Conservation (phyloP, 305 asterid genomes). For the Solanum hybrid region DNA sequence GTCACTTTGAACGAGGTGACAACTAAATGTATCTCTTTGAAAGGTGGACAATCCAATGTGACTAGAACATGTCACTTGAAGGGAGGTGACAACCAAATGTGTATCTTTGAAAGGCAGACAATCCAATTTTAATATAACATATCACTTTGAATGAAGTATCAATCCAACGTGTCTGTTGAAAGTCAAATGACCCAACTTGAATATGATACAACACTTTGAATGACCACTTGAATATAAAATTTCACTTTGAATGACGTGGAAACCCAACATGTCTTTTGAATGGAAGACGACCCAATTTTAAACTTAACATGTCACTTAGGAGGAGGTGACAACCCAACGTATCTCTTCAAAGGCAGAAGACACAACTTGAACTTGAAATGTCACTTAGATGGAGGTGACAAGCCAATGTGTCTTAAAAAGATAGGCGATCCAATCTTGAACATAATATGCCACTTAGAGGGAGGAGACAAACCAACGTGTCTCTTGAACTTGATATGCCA, state of each 20-base stretch:
- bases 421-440: neutral
- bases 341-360: neutral
- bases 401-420: neutral
- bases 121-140: neutral
- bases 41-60: neutral
- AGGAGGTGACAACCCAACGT: neutral
- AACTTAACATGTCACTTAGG: neutral
- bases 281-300: neutral
- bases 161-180: neutral
- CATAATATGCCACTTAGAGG: neutral
- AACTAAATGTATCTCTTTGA: neutral
- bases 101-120: neutral
- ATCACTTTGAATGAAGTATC: neutral
- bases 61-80: neutral
- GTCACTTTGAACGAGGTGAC: neutral
- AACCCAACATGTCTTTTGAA: neutral
- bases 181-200: neutral
- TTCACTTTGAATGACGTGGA: neutral
- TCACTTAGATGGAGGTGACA: neutral
- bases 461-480: neutral
- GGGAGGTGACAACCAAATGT: neutral
- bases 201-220: neutral
- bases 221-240: neutral
- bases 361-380: neutral
- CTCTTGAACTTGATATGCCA: neutral